phyloP scores from a whole-genome alignment of 495 filamentous ascomycete genomes.

The Penicillium coprophilum region DNA sequence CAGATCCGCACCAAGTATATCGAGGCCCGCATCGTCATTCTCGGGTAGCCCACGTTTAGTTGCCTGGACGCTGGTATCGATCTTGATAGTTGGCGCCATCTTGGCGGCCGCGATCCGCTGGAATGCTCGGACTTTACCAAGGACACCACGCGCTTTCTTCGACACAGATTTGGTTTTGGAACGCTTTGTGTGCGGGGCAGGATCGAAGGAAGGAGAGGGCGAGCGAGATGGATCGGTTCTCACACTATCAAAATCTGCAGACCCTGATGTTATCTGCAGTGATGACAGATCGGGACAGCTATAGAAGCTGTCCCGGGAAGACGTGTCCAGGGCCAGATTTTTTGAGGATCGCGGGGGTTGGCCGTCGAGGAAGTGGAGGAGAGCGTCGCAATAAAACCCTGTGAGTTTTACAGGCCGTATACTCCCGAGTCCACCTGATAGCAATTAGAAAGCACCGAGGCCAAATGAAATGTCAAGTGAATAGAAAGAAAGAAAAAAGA shows the following conservation, averaged over 20 bases:
- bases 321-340: slow-evolving; percentile 50
- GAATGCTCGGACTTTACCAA: slow-evolving; percentile 49
- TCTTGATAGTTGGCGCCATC: slow-evolving; percentile 49
- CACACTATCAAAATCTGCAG: slow-evolving; percentile 23
- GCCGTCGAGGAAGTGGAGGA: slow-evolving; percentile 23
- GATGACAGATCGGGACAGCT: slow-evolving; percentile 54
- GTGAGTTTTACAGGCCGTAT: slow-evolving; percentile 15
- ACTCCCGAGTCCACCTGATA: slow-evolving; percentile 6
- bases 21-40: slow-evolving; percentile 37
- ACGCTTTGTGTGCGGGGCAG: slow-evolving; percentile 38
- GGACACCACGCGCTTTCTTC: slow-evolving; percentile 47
- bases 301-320: slow-evolving; percentile 49
- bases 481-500: slow-evolving; percentile 5
- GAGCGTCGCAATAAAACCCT: slow-evolving; percentile 30
- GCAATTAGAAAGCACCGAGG: slow-evolving; percentile 1
- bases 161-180: slow-evolving; percentile 39
- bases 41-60: slow-evolving; percentile 43
- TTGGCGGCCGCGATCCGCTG: slow-evolving; percentile 46
- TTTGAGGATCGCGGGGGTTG: slow-evolving; percentile 30
- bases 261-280: slow-evolving; percentile 28
- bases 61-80: slow-evolving; percentile 45
- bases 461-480: slow-evolving; percentile 5
- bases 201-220: slow-evolving; percentile 31
- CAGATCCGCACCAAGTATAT: slow-evolving; percentile 32
- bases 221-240: slow-evolving; percentile 37